Percentiles rank a stretch among this genome's conserved stretches.
phyloP scores from a whole-genome alignment of 2,329 filamentous ascomycete species.

The Beauveria rudraprayagi region DNA sequence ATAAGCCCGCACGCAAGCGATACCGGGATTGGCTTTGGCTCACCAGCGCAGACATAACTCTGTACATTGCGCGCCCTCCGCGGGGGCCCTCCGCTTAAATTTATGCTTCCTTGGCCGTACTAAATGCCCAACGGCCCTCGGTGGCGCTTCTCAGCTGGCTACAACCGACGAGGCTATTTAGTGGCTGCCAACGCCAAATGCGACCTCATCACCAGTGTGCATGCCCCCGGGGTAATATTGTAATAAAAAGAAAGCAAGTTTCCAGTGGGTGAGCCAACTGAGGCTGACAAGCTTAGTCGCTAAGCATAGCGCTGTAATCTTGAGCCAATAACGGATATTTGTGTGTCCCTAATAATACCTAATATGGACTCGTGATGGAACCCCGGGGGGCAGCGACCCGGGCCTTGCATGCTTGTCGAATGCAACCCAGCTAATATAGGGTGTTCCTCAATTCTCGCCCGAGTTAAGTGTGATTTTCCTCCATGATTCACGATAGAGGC shows the following conservation, averaged over 20 bases:
- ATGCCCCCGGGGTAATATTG: neutral
- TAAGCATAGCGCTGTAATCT: neutral
- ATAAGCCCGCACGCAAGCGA: too few relatives aligned
- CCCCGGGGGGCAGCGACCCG: neutral
- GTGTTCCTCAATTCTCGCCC: neutral
- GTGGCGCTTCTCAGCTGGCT: too few relatives aligned
- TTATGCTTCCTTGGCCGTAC: too few relatives aligned
- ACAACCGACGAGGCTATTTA: too few relatives aligned
- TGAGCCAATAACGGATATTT: neutral
- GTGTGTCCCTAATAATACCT: neutral
- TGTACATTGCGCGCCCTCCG: too few relatives aligned
- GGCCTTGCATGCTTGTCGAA: neutral
- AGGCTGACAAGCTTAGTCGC: constrained; percentile 2
- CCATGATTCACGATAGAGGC: too few relatives aligned
- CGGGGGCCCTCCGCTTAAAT: too few relatives aligned
- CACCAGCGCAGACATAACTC: too few relatives aligned
- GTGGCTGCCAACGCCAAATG: neutral
- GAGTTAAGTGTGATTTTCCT: neutral
- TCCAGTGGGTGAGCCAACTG: neutral
- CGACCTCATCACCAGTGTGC: neutral
- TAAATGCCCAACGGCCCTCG: too few relatives aligned
- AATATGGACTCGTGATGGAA: neutral
- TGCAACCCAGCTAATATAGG: neutral
- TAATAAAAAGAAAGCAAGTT: neutral
- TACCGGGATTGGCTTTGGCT: too few relatives aligned